Base-by-base conservation (phyloP, 2,329 filamentous ascomycete genomes). In the Cadophora malorum region DNA sequence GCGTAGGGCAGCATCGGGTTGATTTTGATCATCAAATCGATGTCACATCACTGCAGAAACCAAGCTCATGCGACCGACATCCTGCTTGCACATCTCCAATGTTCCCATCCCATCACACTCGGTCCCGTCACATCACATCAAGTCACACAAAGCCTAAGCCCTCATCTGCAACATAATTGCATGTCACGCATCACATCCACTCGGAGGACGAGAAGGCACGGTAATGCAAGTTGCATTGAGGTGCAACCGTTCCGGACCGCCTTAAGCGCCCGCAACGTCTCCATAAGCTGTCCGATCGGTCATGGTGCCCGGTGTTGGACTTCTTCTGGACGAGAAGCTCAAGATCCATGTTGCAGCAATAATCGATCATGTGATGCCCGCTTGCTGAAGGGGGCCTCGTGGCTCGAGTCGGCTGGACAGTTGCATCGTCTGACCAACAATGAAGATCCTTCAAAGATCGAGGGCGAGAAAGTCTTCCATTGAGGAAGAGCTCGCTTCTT, bases 131-230 rank as follows among this genome's bases (percentile, higher is more conserved):
- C 60, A 63, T 21, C 33, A 16, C 31, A 38, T 53, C 23, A 53
- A 33, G 45, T 50, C 12, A 52, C 33, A 52, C 47, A 52, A 19
- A 52, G 28, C n/a, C 19, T 33, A 25, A 47, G 31, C 63, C n/a
- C 16, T 33, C 33, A 33, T 33, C 47, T 62, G 64, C 64, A 62
- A 35, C 14, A 66, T 25, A 47, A 35, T 35, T 23, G 58, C n/a
- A 62, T 66, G 64, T 62, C 58, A 62, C 64, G 58, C 49, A 66
- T 41, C 14, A 16, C 41, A 49, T 53, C 64, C 64, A 66, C 64
- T 62, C 47, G 64, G 64, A 60, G 41, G 56, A 61, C 25, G n/a
- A 31, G 52, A 21, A 47, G 19, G 21, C 38, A 49, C 16, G 49
- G 49, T 31, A 45, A 56, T 16, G 33, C 38, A n/a, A 58, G 33